phyloP scores from a whole-genome alignment of 768 basidiomycete species.

The Mycena filopes region DNA sequence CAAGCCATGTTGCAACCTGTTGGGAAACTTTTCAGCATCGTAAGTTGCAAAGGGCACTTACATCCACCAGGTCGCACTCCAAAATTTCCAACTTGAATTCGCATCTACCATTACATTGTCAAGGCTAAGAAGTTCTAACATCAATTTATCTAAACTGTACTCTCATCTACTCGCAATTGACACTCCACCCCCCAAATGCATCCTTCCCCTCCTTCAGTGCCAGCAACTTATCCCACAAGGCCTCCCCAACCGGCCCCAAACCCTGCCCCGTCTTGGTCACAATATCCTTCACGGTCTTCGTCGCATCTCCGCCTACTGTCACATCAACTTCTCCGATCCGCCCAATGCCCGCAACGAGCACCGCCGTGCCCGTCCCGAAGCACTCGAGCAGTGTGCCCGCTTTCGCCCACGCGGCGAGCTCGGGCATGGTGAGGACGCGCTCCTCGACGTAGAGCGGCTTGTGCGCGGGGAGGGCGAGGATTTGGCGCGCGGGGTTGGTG shows the following conservation, averaged over 20 bases:
- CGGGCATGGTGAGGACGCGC: constrained; percentile 65
- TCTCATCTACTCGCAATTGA: constrained; percentile 45
- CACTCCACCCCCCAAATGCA: constrained; percentile 74
- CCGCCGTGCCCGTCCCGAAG: constrained; percentile 84
- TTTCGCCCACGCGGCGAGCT: constrained; percentile 58
- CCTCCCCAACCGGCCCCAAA: constrained; percentile 67
- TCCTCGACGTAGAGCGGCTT: constrained; percentile 60
- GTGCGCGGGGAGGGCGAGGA: constrained; percentile 53
- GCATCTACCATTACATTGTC: too few relatives aligned
- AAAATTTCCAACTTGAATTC: too few relatives aligned
- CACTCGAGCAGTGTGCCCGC: constrained; percentile 76
- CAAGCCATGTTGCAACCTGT: too few relatives aligned
- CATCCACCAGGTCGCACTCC: too few relatives aligned
- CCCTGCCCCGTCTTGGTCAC: constrained; percentile 36
- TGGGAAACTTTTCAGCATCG: too few relatives aligned
- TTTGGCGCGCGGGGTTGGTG: constrained; percentile 39
- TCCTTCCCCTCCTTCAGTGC: constrained; percentile 78
- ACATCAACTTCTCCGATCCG: constrained; percentile 60
- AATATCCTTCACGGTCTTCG: constrained; percentile 44
- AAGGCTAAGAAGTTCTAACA: too few relatives aligned
- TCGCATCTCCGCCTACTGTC: constrained; percentile 45
- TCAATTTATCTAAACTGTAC: too few relatives aligned
- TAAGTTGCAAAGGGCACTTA: too few relatives aligned
- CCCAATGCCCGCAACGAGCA: constrained; percentile 70
- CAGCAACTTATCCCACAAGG: constrained; percentile 69